Evolutionary conservation across 345 rosid species (phyloP).

Genomic region (Boechera divaricarpa): DNA sequence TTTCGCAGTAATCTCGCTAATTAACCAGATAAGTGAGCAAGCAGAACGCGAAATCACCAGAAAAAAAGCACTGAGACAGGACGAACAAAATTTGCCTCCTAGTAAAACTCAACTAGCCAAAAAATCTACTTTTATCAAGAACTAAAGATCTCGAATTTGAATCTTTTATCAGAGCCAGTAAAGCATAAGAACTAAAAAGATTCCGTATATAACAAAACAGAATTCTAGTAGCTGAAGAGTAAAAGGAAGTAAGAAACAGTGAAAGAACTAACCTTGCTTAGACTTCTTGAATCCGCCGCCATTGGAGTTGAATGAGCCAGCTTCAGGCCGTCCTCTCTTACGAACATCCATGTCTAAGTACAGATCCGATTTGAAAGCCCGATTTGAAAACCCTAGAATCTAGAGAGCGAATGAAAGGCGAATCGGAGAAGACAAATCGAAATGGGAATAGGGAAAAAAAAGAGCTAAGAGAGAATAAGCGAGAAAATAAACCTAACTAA

Average conservation of each 20-base stretch:
- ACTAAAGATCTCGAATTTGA: slow-evolving; percentile 31
- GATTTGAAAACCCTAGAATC: neutral
- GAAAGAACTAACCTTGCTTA: slow-evolving; percentile 58
- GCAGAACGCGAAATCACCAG: slow-evolving; percentile 4
- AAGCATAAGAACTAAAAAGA: neutral
- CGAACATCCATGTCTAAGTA: slow-evolving; percentile 60
- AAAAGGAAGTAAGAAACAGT: slow-evolving; percentile 21
- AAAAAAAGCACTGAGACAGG: slow-evolving; percentile 11
- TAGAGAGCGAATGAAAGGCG: slow-evolving; percentile 22
- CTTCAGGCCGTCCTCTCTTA: slow-evolving; percentile 72
- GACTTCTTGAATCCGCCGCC: slow-evolving; percentile 72
- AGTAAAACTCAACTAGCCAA: slow-evolving; percentile 4
- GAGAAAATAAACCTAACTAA: slow-evolving; percentile 39
- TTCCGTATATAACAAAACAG: neutral
- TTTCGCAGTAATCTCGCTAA: slow-evolving; percentile 1
- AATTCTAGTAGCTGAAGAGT: slow-evolving; percentile 8
- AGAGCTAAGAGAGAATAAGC: slow-evolving; percentile 17
- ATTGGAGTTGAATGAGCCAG: slow-evolving; percentile 59
- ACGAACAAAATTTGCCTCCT: slow-evolving; percentile 8
- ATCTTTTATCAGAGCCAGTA: neutral
- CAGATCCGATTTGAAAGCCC: slow-evolving; percentile 37
- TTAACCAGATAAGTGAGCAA: slow-evolving; percentile 19
- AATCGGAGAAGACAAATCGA: slow-evolving; percentile 39
- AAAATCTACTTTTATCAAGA: neutral
- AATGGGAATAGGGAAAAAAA: slow-evolving; percentile 10